Base-by-base conservation (phyloP, 768 basidiomycete species). In the Wakefieldia striispora region DNA sequence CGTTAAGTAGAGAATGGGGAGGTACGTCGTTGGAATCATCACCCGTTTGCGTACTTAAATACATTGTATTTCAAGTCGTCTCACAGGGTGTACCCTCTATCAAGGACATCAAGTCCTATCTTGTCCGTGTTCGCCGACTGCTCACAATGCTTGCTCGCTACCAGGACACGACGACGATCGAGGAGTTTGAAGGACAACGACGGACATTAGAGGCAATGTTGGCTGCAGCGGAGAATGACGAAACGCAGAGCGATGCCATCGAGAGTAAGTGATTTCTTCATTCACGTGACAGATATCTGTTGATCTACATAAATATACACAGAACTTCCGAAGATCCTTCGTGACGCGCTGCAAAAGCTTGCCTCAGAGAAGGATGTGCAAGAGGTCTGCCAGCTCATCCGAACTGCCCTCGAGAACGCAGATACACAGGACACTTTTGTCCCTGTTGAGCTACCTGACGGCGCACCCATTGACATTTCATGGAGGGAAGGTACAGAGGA, bases 401-500 rank as follows among this genome's bases (percentile, higher is more conserved):
- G 1, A 1, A 11, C 6, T 0, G 29, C 46, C 2, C 27, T 55
- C 3, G 43, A 51, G 4, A 23, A 36, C 7, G 2, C 47, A 8
- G 7, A 31, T 2, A 5, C 34, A 0, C 4, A 20, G 1, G 6
- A 40, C 0, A 3, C 6, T 0, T 2, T 2, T 2, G 7, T 1
- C 16, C 0, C 1, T 0, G 21, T 50, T 0, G 49, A 48, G 37
- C 17, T 55, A 1, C 39, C 49, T 0, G 46, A 55, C 6, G 50
- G 39, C 1, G 6, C 4, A 11, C 12, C 5, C 1, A 11, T 55
- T 0, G 35, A 55, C 3, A 9, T 55, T 0, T 0, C 16, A 0
- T 56, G 45, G 45, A 40, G 40, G 4, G 52, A 56, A 14, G 49
- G 45, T 1, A 31, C 14, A 0, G 45, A 56, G 6, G 49, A 56